phyloP scores from a whole-genome alignment of 108 stramenopile species.

The Conticribra weissflogii region DNA sequence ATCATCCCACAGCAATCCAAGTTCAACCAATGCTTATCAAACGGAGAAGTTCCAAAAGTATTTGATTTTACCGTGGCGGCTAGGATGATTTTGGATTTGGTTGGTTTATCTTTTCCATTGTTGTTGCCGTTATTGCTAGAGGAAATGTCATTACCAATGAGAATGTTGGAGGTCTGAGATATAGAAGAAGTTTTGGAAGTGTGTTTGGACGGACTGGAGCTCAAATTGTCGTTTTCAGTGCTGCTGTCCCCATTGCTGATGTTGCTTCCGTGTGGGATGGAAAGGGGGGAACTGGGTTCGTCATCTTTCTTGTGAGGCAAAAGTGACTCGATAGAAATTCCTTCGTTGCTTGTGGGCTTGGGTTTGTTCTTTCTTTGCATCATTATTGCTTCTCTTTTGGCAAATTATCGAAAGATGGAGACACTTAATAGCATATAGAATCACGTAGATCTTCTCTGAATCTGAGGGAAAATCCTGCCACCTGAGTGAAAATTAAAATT shows the following conservation, averaged over 20 bases:
- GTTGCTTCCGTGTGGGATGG: neutral
- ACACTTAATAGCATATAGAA: no score
- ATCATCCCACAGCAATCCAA: constrained; percentile 86
- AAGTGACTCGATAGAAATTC: constrained; percentile 2
- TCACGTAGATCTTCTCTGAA: no score
- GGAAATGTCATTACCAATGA: neutral
- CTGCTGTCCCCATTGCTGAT: neutral
- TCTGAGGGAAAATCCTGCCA: no score
- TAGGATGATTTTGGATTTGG: neutral
- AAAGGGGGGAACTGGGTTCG: neutral
- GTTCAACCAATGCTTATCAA: constrained; percentile 82
- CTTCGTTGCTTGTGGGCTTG: constrained; percentile 4
- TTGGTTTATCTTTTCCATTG: neutral
- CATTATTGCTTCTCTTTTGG: constrained; percentile 10
- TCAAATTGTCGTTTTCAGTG: neutral
- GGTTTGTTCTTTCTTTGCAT: constrained; percentile 50
- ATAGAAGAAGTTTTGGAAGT: no score
- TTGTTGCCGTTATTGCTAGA: neutral
- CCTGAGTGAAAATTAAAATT: no score
- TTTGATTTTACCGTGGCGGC: constrained; percentile 64
- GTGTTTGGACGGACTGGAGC: neutral
- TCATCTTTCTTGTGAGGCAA: neutral
- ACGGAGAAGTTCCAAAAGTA: constrained; percentile 76
- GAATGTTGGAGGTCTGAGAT: neutral
- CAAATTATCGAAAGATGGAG: no score